A percentile compares a stretch with the other conserved stretches of the same genome.
Conservation (phyloP, 2,329 filamentous ascomycete species). For the Purpureocillium takamizusanense region DNA sequence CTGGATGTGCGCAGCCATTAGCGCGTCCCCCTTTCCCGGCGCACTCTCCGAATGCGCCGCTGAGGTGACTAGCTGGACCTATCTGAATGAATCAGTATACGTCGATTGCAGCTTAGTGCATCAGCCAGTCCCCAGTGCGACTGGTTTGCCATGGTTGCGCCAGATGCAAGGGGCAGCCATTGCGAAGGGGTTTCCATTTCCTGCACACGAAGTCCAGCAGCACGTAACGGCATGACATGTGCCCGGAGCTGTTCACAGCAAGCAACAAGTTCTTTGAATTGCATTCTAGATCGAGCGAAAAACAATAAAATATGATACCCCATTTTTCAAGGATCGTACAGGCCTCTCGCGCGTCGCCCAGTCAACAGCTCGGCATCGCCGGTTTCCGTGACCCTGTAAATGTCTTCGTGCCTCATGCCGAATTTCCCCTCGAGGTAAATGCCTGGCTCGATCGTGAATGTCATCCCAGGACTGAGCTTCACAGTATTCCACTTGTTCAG, state of each 20-base stretch:
- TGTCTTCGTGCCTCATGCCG: slow-evolving; percentile 54
- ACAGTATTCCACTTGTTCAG: slow-evolving; percentile 52
- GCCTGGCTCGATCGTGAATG: slow-evolving; percentile 55
- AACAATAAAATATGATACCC: slow-evolving; percentile 7
- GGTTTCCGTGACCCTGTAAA: slow-evolving; percentile 45
- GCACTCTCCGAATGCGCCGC: slow-evolving; percentile 19
- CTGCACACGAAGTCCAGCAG: too few species aligned
- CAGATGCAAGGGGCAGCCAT: slow-evolving; percentile 20
- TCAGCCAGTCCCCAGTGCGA: slow-evolving; percentile 16
- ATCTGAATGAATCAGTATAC: slow-evolving; percentile 22
- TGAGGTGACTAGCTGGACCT: slow-evolving; percentile 21
- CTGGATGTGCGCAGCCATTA: slow-evolving; percentile 25
- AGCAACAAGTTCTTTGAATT: too few species aligned
- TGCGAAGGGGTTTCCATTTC: slow-evolving; percentile 24
- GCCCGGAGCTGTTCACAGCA: too few species aligned
- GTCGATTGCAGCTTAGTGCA: slow-evolving; percentile 24
- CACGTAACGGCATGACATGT: too few species aligned
- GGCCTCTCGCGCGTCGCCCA: slow-evolving; percentile 38
- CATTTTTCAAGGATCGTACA: slow-evolving; percentile 38
- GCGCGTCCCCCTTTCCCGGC: slow-evolving; percentile 22
- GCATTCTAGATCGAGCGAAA: too few species aligned
- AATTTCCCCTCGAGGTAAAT: slow-evolving; percentile 52
- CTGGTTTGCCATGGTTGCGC: slow-evolving; percentile 18
- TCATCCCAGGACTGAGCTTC: slow-evolving; percentile 45
- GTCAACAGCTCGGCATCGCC: slow-evolving; percentile 47